A percentile compares a stretch with the other conserved stretches of the same genome.
phyloP scores from a whole-genome alignment of 352 stramenopile species.

The Phytopythium aichiense region DNA sequence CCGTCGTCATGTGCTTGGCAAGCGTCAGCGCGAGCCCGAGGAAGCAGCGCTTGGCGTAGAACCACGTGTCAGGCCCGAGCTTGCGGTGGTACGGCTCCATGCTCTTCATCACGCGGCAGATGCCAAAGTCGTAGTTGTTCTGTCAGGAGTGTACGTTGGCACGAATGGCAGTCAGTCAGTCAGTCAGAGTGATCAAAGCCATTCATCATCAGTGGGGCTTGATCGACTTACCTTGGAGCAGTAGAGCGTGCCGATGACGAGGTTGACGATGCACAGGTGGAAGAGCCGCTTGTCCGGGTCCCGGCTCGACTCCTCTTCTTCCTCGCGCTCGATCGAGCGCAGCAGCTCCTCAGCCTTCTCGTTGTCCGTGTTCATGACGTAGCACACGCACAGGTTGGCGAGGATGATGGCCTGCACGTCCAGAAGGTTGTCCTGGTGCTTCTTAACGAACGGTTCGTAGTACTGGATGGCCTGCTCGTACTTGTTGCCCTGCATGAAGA shows the following conservation, averaged over 20 bases:
- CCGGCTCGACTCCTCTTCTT: slow-evolving; percentile 85
- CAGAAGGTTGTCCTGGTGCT: slow-evolving; percentile 88
- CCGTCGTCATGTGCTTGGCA: slow-evolving; percentile 94
- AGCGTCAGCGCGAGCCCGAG: slow-evolving; percentile 91
- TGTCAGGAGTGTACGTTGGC: slow-evolving; percentile 8
- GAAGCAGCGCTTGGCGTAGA: slow-evolving; percentile 95
- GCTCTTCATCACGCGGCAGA: slow-evolving; percentile 93
- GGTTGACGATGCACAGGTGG: slow-evolving; percentile 97
- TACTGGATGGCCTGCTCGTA: slow-evolving; percentile 90
- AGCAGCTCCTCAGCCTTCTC: slow-evolving; percentile 95
- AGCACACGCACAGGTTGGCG: slow-evolving; percentile 96
- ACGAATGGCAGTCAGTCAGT: background rate
- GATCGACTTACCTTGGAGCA: slow-evolving; percentile 85
- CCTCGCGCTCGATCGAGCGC: slow-evolving; percentile 93
- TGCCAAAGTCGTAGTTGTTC: slow-evolving; percentile 97
- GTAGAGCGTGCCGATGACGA: slow-evolving; percentile 97
- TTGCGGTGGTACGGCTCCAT: slow-evolving; percentile 97
- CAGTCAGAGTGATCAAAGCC: background rate
- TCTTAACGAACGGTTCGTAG: slow-evolving; percentile 95
- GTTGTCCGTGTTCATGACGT: slow-evolving; percentile 98
- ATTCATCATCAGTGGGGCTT: background rate
- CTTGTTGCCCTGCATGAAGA: slow-evolving; percentile 93
- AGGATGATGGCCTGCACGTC: slow-evolving; percentile 95
- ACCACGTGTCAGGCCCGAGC: slow-evolving; percentile 94
- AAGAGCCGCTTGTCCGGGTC: slow-evolving; percentile 90